These are phyloP conservation scores for Phytophthora sp. DNA, from an alignment of 352 stramenopile species.

Conservation along the genomic window DNA sequence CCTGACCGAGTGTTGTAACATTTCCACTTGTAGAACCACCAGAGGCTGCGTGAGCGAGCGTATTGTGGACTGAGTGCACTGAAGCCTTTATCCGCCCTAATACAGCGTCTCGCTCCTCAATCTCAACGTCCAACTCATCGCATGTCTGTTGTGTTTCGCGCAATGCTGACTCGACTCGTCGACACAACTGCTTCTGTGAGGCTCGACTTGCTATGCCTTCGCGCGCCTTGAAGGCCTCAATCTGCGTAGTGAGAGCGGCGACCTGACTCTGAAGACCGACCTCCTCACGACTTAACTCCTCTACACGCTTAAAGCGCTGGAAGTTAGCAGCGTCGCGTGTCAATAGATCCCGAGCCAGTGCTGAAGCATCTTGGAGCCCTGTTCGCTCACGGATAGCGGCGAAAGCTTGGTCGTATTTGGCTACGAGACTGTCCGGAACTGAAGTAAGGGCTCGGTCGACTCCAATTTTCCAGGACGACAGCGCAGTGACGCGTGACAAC, in stretches of 20 bases:
- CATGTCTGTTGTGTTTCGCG: constrained; percentile 45
- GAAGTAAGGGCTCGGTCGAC: constrained; percentile 64
- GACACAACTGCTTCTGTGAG: constrained; percentile 60
- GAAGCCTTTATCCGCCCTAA: constrained; percentile 69
- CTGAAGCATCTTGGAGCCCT: constrained; percentile 55
- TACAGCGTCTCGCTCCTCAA: constrained; percentile 60
- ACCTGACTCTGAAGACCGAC: constrained; percentile 55
- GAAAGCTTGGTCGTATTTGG: constrained; percentile 75
- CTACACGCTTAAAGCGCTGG: constrained; percentile 79
- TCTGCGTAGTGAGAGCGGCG: constrained; percentile 48
- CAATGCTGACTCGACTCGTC: constrained; percentile 48
- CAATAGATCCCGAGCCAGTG: constrained; percentile 59
- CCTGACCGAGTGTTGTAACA: constrained; percentile 24
- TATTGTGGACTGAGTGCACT: constrained; percentile 77
- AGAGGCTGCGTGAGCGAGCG: constrained; percentile 61
- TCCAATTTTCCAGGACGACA: constrained; percentile 81
- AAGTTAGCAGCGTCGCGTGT: constrained; percentile 79
- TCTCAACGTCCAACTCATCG: constrained; percentile 58
- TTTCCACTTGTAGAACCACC: constrained; percentile 33
- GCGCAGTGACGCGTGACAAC: constrained; percentile 55
- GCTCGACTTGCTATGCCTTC: constrained; percentile 68
- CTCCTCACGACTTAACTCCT: constrained; percentile 70
- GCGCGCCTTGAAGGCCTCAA: constrained; percentile 72
- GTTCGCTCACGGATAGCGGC: constrained; percentile 62
- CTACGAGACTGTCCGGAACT: constrained; percentile 48